Evolutionary conservation across 805 yeast genomes (phyloP), one percentile per base, ranked within the genome.

Genomic region (Pachysolen tannophilus): DNA sequence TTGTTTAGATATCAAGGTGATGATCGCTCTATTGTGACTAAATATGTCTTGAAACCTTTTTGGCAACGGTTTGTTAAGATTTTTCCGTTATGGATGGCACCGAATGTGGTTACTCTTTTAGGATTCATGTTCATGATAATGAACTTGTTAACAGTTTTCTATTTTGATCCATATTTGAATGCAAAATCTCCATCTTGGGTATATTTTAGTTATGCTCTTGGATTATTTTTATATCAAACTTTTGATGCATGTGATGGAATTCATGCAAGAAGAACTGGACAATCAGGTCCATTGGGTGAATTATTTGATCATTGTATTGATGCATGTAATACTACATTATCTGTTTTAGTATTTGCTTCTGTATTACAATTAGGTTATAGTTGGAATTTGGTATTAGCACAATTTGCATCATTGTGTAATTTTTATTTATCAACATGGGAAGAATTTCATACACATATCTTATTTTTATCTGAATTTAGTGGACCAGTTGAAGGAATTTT

Each of bases 401-500:
- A 83, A 46, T 78, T 82, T 53, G 86, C 83, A 4, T 64, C 83
- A 2, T 67, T 84, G 34, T 73, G 81, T 42, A 88, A 88, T 56
- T 90, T 88, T 55, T 88, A 87, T 53, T 54, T 84, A 33, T 79
- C 94, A 26, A 88, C 97, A 1, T 88, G 97, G 97, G 97, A 88
- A 59, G 96, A 87, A 53, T 88, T 75, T 55, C 90, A 87, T 53
- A 88, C 97, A 1, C 94, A 86, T 48, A 78, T 76, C 31, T 63
- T 88, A 33, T 88, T 69, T 55, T 63, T 88, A 35, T 76, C 90
- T 24, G 78, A 70, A 42, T 77, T 85, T 48, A 82, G 94, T 10
- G 97, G 97, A 0, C 97, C 97, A 0, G 97, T 90, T 3, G 97
- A 88, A 58, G 97, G 97, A 3, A 83, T 88, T 20, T 52, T 86